Percentiles rank a stretch among this genome's conserved stretches.
Evolutionary conservation across 2,329 filamentous ascomycete genomes (phyloP).

Genomic region (Trichoderma sp.): DNA sequence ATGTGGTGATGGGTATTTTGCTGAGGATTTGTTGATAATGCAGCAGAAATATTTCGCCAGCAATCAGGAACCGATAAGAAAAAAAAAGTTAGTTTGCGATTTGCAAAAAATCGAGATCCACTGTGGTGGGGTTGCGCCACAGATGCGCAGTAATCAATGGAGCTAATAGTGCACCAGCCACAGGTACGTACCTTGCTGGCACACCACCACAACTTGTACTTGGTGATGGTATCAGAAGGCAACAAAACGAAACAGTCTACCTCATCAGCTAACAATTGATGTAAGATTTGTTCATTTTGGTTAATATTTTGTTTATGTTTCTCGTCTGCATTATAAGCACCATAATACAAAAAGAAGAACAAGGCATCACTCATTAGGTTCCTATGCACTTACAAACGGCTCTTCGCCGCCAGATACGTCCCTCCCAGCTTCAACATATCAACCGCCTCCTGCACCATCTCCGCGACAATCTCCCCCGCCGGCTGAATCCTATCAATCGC

Average conservation of each 20-base stretch:
- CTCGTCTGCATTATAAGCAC: too few relatives aligned
- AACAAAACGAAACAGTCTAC: background rate
- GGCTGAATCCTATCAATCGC: constrained; percentile 77
- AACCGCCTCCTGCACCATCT: constrained; percentile 82
- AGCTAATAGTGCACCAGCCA: constrained; percentile 27
- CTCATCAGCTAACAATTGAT: background rate
- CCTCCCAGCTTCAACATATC: constrained; percentile 66
- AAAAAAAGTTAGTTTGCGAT: constrained; percentile 31
- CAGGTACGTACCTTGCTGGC: background rate
- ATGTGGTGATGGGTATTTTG: constrained; percentile 25
- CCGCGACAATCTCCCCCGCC: constrained; percentile 80
- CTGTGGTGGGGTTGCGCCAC: constrained; percentile 27
- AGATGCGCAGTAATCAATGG: constrained; percentile 14
- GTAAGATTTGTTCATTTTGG: too few relatives aligned
- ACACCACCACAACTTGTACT: background rate
- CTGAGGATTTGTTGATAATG: constrained; percentile 2
- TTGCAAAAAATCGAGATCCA: constrained; percentile 19
- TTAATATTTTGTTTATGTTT: too few relatives aligned
- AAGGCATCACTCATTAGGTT: background rate
- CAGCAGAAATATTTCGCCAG: constrained; percentile 28
- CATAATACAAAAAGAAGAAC: background rate
- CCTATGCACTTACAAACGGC: constrained; percentile 45
- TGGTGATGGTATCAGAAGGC: background rate
- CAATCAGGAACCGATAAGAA: constrained; percentile 31
- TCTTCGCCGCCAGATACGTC: constrained; percentile 58